These are phyloP conservation scores for Candida mesenterica DNA, from an alignment of 1,139 yeast genomes.

Conservation along the genomic window DNA sequence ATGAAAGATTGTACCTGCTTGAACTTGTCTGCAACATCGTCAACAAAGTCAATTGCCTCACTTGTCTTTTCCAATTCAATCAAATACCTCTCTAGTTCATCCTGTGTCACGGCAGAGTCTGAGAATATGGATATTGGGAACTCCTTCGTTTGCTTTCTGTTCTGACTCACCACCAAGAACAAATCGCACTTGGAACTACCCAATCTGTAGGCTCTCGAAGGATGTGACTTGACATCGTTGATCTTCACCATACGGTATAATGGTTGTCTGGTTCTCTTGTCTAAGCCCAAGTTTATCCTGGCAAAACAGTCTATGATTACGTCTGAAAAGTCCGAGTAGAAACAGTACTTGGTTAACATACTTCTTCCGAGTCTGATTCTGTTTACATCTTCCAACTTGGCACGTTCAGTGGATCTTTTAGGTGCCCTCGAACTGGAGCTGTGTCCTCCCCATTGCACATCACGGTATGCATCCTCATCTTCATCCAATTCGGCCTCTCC, in stretches of 20 bases:
- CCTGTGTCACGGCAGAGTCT: constrained; percentile 64
- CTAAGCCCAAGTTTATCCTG: constrained; percentile 74
- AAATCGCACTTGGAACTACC: constrained; percentile 57
- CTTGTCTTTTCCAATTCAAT: constrained; percentile 59
- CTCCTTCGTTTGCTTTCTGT: constrained; percentile 62
- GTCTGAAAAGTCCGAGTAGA: constrained; percentile 76
- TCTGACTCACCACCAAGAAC: constrained; percentile 65
- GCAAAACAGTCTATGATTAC: constrained; percentile 74
- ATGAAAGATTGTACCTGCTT: constrained; percentile 61
- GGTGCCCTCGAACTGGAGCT: constrained; percentile 16
- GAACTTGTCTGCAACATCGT: constrained; percentile 65
- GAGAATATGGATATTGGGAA: constrained; percentile 78
- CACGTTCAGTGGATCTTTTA: constrained; percentile 31
- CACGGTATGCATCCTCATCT: constrained; percentile 35
- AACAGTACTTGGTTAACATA: constrained; percentile 70
- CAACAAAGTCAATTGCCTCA: constrained; percentile 59
- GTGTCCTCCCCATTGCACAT: constrained; percentile 10
- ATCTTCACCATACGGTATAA: constrained; percentile 84
- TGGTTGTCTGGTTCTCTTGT: constrained; percentile 59
- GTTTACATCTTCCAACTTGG: constrained; percentile 60
- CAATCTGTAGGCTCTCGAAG: constrained; percentile 58
- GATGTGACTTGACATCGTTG: constrained; percentile 48
- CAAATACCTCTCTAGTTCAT: constrained; percentile 73
- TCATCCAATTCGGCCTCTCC: constrained; percentile 37
- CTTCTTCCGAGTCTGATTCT: constrained; percentile 75